Base-by-base conservation (phyloP, 768 basidiomycete genomes). In the Calocera viscosa region DNA sequence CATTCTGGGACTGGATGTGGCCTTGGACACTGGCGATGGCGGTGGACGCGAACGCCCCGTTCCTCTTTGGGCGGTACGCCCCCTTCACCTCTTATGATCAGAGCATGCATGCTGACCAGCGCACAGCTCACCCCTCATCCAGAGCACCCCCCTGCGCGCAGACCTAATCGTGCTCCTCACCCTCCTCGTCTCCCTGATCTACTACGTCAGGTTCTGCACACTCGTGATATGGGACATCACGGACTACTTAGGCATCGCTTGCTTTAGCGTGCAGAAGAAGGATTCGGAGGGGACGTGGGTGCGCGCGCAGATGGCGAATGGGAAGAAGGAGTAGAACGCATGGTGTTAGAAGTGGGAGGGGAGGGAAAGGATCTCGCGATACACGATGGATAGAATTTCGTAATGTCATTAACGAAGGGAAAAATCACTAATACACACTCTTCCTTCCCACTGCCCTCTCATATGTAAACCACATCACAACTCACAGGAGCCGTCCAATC, bases 161-260 rank as follows among this genome's bases (percentile, higher is more conserved):
- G 81, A 83, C 11, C 74, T 89, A 38, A 88, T 94, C 71, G 84
- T 99, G 64, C 85, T 82, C 74, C 74, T 85, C 64, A 89, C 89
- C 1, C 80, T 92, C 35, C 76, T 79, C 1, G 71, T 92, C 38
- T 88, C 92, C 1, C 74, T 90, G 66, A 69, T 86, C 72, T 82
- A 83, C 43, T 95, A 91, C 72, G 84, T 81, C 28, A 82, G 88
- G 49, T 94, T 94, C 76, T 89, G 87, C 71, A 81, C 83, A 32
- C 78, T 88, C n/a, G 91, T 94, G 66, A 92, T 94, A 71, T 77
- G 76, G 68, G 89, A 94, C 70, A 91, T 97, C 76, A 95, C 92
- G 67, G 84, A 93, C 68, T 88, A 88, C 76, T 82, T 95, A 69
- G 95, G 95, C 14, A 92, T 96, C 71, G 95, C 92, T 1, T 97